These are phyloP conservation scores for Aspergillus novoparasiticus DNA, from an alignment of 2,329 filamentous ascomycete genomes.

Conservation along the genomic window DNA sequence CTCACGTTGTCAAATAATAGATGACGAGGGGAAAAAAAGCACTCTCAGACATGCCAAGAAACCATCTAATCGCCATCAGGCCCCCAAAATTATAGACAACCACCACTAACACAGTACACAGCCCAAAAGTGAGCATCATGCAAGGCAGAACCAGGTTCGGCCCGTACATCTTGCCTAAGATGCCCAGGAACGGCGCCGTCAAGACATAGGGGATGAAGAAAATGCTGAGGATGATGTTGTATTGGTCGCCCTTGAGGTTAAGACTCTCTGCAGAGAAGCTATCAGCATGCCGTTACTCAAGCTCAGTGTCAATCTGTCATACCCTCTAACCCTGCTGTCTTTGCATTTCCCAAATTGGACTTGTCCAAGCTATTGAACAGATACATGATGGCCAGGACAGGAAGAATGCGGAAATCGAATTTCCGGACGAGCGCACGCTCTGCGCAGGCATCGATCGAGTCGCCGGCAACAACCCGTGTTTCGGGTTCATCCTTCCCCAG, in stretches of 20 bases:
- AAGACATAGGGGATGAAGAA: slow-evolving; percentile 33
- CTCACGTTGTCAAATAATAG: slow-evolving; percentile 31
- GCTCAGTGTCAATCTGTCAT: neutral
- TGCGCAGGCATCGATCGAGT: slow-evolving; percentile 37
- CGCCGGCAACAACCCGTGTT: neutral
- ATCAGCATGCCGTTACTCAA: neutral
- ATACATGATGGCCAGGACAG: slow-evolving; percentile 59
- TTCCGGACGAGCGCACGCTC: slow-evolving; percentile 53
- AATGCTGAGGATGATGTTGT: slow-evolving; percentile 30
- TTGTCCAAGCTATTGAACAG: slow-evolving; percentile 53
- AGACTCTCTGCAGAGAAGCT: slow-evolving; percentile 21
- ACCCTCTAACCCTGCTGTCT: slow-evolving; percentile 29
- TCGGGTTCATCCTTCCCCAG: neutral
- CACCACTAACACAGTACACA: slow-evolving; percentile 26
- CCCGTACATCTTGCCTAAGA: slow-evolving; percentile 31
- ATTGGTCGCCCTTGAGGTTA: slow-evolving; percentile 27
- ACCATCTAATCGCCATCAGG: slow-evolving; percentile 30
- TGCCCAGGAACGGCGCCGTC: slow-evolving; percentile 29
- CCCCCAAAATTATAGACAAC: slow-evolving; percentile 28
- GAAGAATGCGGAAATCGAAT: slow-evolving; percentile 49
- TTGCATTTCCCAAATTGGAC: slow-evolving; percentile 39
- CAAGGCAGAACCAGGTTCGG: slow-evolving; percentile 29
- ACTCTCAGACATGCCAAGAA: slow-evolving; percentile 31
- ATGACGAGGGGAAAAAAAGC: slow-evolving; percentile 33
- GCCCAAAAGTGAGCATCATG: slow-evolving; percentile 31